Conservation (phyloP, 495 filamentous ascomycete species). For the Xylaria telfairii region DNA sequence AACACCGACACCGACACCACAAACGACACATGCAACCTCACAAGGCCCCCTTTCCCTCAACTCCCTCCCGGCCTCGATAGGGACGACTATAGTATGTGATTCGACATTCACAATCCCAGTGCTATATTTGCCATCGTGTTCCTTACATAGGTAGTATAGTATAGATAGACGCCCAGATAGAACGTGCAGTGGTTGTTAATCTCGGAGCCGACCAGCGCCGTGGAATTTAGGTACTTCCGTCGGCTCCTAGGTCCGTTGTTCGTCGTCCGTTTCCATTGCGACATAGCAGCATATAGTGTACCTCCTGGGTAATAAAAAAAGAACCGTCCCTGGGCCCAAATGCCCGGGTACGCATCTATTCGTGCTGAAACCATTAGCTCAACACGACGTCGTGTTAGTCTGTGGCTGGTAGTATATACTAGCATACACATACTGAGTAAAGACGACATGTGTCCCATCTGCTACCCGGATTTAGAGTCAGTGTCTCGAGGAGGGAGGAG, state of each 20-base stretch:
- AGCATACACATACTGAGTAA: too few species aligned
- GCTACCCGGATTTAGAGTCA: constrained; percentile 1
- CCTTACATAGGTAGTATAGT: not conserved
- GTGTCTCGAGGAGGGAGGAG: not conserved
- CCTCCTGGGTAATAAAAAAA: not conserved
- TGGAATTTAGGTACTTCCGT: too few species aligned
- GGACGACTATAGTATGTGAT: not conserved
- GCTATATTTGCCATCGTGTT: not conserved
- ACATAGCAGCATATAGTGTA: too few species aligned
- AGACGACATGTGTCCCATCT: not conserved
- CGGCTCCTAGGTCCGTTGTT: too few species aligned
- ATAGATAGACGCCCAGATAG: not conserved
- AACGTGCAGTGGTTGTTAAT: not conserved
- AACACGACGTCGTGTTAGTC: not conserved
- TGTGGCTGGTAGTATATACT: not conserved
- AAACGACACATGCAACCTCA: not conserved
- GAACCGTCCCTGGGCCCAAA: not conserved
- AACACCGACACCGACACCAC: too few species aligned
- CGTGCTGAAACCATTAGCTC: not conserved
- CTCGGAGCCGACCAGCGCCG: not conserved
- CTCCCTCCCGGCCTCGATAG: not conserved
- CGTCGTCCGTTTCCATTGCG: too few species aligned
- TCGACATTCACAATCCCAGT: not conserved
- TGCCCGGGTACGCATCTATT: not conserved
- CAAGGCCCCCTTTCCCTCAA: not conserved